Conservation (phyloP, 495 filamentous ascomycete species). For the Podospora conica region DNA sequence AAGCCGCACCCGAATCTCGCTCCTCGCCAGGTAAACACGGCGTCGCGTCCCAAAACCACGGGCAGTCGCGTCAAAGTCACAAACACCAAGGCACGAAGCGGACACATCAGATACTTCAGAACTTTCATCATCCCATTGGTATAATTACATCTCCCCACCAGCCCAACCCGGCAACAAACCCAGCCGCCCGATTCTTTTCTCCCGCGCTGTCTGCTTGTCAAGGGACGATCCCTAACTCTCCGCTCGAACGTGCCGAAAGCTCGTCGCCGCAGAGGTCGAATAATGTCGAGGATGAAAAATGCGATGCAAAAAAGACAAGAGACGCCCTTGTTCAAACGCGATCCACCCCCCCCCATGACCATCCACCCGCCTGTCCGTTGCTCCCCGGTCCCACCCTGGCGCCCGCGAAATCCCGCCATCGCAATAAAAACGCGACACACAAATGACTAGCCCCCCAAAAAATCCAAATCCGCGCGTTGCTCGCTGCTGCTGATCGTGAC, state of each 20-base stretch:
- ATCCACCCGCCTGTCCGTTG: background rate
- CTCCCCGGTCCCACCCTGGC: background rate
- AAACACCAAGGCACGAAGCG: background rate
- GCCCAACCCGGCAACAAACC: background rate
- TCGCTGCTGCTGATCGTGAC: background rate
- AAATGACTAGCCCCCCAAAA: background rate
- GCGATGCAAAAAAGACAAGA: conserved; percentile 6
- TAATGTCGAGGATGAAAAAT: conserved; percentile 1
- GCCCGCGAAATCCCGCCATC: background rate
- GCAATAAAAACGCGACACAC: background rate
- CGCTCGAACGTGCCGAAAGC: too few relatives aligned
- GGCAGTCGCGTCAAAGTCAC: background rate
- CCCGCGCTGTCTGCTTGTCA: background rate
- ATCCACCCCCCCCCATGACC: background rate
- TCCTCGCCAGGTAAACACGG: background rate
- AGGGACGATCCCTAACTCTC: background rate
- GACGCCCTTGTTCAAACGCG: background rate
- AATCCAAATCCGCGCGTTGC: background rate
- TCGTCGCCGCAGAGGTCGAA: background rate
- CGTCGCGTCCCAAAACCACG: background rate
- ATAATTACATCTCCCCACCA: conserved; percentile 22
- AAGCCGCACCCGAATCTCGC: background rate
- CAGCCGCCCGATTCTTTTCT: conserved; percentile 2
- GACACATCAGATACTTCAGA: background rate
- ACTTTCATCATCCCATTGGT: conserved; percentile 14